Conservation (phyloP, 176 grass and related monocot genomes). For the Lolium multiflorum region DNA sequence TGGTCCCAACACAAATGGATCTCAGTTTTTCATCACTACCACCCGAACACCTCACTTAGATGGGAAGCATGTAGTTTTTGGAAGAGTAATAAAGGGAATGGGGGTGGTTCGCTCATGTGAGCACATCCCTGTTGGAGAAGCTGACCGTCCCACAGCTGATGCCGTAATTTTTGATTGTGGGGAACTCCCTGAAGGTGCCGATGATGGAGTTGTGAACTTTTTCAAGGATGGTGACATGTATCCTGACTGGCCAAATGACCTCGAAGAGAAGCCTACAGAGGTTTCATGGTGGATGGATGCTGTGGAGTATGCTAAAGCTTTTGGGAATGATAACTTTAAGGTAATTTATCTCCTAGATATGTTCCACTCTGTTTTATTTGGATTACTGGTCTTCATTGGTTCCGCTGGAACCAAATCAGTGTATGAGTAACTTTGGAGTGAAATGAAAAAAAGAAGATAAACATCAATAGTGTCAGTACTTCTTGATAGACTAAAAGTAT, state of each 20-base stretch:
- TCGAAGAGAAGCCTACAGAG: conserved; percentile 85
- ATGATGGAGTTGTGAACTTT: conserved; percentile 90
- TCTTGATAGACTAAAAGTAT: neutral
- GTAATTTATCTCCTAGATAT: conserved; percentile 41
- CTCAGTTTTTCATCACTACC: conserved; percentile 98
- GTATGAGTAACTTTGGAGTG: neutral
- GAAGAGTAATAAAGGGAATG: conserved; percentile 94
- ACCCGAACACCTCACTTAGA: conserved; percentile 96
- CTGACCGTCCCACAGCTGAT: conserved; percentile 69
- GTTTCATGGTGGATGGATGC: conserved; percentile 96
- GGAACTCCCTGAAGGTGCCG: conserved; percentile 75
- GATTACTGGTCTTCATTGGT: neutral
- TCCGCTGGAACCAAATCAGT: neutral
- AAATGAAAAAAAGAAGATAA: neutral
- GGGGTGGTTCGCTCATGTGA: conserved; percentile 87
- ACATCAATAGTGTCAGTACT: neutral
- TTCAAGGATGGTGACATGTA: conserved; percentile 88
- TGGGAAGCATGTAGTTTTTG: conserved; percentile 98
- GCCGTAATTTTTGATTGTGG: conserved; percentile 85
- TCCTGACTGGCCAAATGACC: conserved; percentile 95
- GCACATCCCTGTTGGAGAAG: conserved; percentile 68
- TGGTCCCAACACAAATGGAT: conserved; percentile 83
- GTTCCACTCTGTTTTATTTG: neutral
- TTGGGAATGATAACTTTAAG: conserved; percentile 96
- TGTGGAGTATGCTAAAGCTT: conserved; percentile 85